Conservation (phyloP, 2,329 filamentous ascomycete species). For the Talaromyces pinophilus region DNA sequence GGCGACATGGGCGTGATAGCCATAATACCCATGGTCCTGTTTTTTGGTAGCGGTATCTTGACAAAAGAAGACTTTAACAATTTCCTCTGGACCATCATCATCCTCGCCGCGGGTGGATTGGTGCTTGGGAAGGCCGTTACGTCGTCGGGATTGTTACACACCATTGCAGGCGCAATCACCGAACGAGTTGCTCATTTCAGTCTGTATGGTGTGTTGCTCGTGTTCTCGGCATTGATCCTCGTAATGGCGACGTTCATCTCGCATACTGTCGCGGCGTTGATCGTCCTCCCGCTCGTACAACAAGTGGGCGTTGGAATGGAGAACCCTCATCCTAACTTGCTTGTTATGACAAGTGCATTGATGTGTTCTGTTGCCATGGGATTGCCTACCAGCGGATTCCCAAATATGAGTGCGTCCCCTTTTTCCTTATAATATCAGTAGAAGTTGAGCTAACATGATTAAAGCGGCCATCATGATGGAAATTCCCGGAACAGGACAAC, state of each 20-base stretch:
- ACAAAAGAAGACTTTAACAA: conserved; percentile 99
- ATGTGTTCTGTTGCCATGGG: conserved; percentile 99
- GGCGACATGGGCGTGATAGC: conserved; percentile 99
- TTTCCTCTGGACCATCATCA: conserved; percentile 99
- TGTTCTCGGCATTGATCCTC: conserved; percentile 80
- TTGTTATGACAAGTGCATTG: conserved; percentile 91
- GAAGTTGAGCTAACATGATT: not conserved
- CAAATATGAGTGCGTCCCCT: conserved; percentile 90
- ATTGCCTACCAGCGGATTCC: conserved; percentile 91
- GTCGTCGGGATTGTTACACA: conserved; percentile 86
- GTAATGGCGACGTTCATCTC: conserved; percentile 97
- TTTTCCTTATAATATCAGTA: conserved; percentile 21
- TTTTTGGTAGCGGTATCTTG: conserved; percentile 93
- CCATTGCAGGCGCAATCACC: conserved; percentile 78
- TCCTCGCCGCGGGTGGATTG: conserved; percentile 89
- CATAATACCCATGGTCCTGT: conserved; percentile 91
- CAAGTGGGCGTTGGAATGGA: conserved; percentile 84
- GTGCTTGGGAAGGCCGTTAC: conserved; percentile 93
- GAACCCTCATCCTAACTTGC: conserved; percentile 85
- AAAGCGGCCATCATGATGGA: conserved; percentile 99
- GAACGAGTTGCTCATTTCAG: conserved; percentile 72
- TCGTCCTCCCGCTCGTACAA: conserved; percentile 86
- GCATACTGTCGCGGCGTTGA: conserved; percentile 93
- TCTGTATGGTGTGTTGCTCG: conserved; percentile 80
- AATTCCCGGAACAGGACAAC: conserved; percentile 82